A percentile compares a stretch with the other conserved stretches of the same genome.
Conservation (phyloP, 495 filamentous ascomycete species). For the Xylona heveae region DNA sequence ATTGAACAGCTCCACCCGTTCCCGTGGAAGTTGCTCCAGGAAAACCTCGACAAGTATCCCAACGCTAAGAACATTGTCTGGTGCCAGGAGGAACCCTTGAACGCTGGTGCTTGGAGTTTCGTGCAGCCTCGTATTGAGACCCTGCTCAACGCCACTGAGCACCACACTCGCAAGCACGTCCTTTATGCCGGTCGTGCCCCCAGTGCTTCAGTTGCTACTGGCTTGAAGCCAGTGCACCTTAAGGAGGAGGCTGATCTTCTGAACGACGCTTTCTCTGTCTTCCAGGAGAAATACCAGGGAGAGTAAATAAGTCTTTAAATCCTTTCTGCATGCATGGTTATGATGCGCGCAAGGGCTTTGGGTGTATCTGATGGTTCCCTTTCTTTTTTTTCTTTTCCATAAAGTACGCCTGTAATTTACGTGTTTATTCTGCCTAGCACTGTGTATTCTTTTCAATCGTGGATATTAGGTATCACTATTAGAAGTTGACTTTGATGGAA, state of each 20-base stretch:
- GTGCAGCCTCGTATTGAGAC: constrained; percentile 93
- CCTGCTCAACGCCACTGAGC: constrained; percentile 68
- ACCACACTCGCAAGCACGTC: constrained; percentile 85
- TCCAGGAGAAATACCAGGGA: constrained; percentile 35
- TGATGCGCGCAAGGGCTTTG: too few relatives aligned
- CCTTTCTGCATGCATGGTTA: not conserved
- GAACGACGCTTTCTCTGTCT: constrained; percentile 45
- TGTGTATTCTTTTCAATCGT: too few relatives aligned
- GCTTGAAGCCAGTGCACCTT: constrained; percentile 65
- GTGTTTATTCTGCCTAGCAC: too few relatives aligned
- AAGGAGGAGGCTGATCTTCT: constrained; percentile 91
- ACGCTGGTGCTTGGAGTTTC: constrained; percentile 89
- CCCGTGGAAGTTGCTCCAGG: constrained; percentile 89
- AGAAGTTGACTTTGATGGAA: too few relatives aligned
- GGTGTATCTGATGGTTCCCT: too few relatives aligned
- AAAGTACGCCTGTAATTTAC: too few relatives aligned
- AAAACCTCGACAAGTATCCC: constrained; percentile 88
- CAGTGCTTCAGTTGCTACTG: constrained; percentile 80
- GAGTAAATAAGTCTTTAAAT: too few relatives aligned
- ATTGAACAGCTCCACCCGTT: constrained; percentile 97
- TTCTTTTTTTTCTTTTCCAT: too few relatives aligned
- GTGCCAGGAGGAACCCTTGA: constrained; percentile 92
- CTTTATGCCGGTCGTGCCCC: constrained; percentile 89
- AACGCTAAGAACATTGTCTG: constrained; percentile 94
- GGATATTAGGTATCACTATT: too few relatives aligned